Conservation (phyloP, 495 filamentous ascomycete genomes). For the Physcia stellaris region DNA sequence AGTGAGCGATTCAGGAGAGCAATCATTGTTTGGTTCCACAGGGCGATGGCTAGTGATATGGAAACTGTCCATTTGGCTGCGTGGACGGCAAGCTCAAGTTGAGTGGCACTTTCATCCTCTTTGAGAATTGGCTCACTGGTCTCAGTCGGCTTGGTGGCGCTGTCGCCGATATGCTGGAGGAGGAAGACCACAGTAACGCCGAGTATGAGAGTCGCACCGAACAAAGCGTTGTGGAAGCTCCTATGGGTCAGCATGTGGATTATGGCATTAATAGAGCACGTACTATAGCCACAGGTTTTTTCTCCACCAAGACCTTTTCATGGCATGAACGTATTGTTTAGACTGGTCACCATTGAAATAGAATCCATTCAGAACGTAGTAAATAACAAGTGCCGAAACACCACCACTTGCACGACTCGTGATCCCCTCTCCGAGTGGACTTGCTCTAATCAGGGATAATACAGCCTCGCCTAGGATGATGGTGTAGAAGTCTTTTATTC, state of each 20-base stretch:
- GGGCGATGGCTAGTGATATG: constrained; percentile 6
- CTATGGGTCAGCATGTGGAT: constrained; percentile 1
- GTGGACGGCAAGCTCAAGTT: not conserved
- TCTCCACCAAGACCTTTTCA: constrained; percentile 18
- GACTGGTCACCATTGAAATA: constrained; percentile 21
- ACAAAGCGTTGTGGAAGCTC: constrained; percentile 15
- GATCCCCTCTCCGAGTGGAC: constrained; percentile 16
- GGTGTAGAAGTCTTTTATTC: constrained; percentile 35
- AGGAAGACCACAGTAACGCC: constrained; percentile 17
- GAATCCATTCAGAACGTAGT: constrained; percentile 14
- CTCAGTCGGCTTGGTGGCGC: not conserved
- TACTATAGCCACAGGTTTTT: constrained; percentile 15
- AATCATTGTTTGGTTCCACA: constrained; percentile 12
- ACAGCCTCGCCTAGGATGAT: constrained; percentile 36
- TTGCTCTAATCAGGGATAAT: constrained; percentile 28
- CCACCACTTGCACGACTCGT: constrained; percentile 12
- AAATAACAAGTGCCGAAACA: constrained; percentile 12
- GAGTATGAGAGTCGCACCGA: constrained; percentile 17
- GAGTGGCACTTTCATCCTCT: not conserved
- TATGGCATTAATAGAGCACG: too few species aligned
- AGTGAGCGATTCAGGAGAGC: constrained; percentile 15
- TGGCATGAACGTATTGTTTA: constrained; percentile 16
- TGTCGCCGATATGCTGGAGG: constrained; percentile 6
- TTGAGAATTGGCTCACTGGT: not conserved
- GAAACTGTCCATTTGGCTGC: constrained; percentile 16